Evolutionary conservation across 2,329 filamentous ascomycete species (phyloP).

Genomic region (Xylaria hypoxylon): DNA sequence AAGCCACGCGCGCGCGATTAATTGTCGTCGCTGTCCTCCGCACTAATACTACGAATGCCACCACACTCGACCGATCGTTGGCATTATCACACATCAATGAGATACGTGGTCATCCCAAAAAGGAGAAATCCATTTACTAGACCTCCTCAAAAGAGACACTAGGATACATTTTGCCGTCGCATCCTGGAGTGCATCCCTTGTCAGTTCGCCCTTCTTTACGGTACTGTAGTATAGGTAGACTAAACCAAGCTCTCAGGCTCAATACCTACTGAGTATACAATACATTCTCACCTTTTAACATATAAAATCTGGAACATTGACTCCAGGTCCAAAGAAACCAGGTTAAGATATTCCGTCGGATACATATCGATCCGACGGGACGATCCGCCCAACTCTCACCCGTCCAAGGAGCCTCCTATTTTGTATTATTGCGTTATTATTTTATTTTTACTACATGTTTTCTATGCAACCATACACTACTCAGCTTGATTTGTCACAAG

Average conservation of each 20-base stretch:
- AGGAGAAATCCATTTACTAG: neutral
- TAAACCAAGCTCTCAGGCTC: too few relatives aligned
- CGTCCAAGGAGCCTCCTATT: neutral
- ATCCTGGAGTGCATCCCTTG: neutral
- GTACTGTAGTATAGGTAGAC: too few relatives aligned
- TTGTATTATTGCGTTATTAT: neutral
- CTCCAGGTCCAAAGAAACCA: neutral
- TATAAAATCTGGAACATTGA: neutral
- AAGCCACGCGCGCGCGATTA: conserved; percentile 41
- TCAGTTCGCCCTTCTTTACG: neutral
- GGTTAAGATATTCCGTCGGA: neutral
- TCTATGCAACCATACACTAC: neutral
- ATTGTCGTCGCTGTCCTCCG: conserved; percentile 12
- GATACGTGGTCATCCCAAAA: conserved; percentile 33
- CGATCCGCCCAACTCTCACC: conserved; percentile 4
- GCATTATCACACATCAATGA: conserved; percentile 23
- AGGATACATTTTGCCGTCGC: neutral
- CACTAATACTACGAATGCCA: conserved; percentile 18
- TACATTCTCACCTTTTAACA: neutral
- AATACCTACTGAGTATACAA: neutral
- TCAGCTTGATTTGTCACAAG: conserved; percentile 31
- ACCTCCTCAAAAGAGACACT: conserved; percentile 6
- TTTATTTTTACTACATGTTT: neutral
- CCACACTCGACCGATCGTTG: conserved; percentile 19
- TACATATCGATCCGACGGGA: conserved; percentile 19